Evolutionary conservation across 2,329 filamentous ascomycete species (phyloP).

Genomic region (Xylariaceae sp.): DNA sequence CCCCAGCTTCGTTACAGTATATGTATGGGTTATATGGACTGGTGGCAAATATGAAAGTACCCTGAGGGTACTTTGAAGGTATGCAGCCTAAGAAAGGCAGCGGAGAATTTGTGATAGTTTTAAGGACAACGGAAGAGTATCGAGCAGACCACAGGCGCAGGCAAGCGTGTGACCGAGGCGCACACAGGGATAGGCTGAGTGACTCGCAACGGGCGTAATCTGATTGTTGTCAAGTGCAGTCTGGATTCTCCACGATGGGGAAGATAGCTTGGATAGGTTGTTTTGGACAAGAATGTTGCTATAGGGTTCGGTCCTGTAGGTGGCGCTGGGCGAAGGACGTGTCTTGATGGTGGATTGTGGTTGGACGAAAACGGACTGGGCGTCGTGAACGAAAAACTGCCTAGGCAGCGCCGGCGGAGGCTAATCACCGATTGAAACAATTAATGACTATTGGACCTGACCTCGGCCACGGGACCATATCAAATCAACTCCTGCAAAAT

Average conservation of each 20-base stretch:
- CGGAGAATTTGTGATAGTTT: conserved; percentile 13
- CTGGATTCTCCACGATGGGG: conserved; percentile 7
- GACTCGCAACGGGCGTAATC: conserved; percentile 4
- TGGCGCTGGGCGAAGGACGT: conserved; percentile 38
- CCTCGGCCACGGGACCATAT: too few species aligned
- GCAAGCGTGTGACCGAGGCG: conserved; percentile 14
- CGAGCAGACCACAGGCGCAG: not conserved
- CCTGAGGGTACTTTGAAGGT: conserved; percentile 7
- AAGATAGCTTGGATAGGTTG: conserved; percentile 6
- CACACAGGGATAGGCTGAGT: conserved; percentile 2
- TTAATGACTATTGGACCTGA: too few species aligned
- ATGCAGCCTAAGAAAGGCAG: too few species aligned
- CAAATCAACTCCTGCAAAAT: too few species aligned
- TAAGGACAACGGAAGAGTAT: conserved; percentile 3
- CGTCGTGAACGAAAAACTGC: conserved; percentile 10
- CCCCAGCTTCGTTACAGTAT: too few species aligned
- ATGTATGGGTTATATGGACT: too few species aligned
- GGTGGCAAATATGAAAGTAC: too few species aligned
- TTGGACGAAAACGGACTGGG: conserved; percentile 36
- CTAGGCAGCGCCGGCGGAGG: too few species aligned
- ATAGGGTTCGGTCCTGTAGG: conserved; percentile 34
- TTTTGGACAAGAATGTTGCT: conserved; percentile 14
- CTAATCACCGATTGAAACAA: too few species aligned
- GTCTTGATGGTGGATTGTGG: conserved; percentile 38
- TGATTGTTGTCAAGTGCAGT: not conserved